These are phyloP conservation scores for Aspergillus cejpii DNA, from an alignment of 2,329 filamentous ascomycete species.

Conservation along the genomic window DNA sequence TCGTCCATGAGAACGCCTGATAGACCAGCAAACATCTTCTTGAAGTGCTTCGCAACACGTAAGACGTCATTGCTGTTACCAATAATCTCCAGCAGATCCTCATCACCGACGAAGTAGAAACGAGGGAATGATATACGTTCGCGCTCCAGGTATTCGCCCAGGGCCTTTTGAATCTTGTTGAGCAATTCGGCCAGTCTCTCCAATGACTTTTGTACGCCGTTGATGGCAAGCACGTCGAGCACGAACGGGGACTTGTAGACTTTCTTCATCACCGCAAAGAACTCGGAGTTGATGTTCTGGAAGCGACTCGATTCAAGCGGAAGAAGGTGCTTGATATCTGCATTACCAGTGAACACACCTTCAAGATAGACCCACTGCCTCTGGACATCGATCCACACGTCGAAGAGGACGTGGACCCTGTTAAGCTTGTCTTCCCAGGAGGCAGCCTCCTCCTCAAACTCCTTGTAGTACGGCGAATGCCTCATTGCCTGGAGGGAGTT, in stretches of 20 bases:
- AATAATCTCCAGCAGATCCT: conserved; percentile 97
- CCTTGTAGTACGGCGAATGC: conserved; percentile 98
- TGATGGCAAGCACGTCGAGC: conserved; percentile 90
- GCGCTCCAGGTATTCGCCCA: conserved; percentile 96
- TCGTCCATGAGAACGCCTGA: conserved; percentile 88
- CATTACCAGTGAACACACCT: conserved; percentile 96
- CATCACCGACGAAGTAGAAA: conserved; percentile 99
- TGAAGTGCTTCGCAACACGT: conserved; percentile 96
- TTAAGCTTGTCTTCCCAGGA: conserved; percentile 98
- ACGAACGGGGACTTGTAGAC: conserved; percentile 95
- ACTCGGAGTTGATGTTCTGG: conserved; percentile 98
- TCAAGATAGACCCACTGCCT: conserved; percentile 99
- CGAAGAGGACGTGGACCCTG: conserved; percentile 91
- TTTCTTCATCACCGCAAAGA: conserved; percentile 99
- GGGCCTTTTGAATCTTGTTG: conserved; percentile 98
- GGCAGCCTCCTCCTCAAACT: conserved; percentile 95
- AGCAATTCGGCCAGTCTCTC: conserved; percentile 93
- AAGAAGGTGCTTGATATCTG: conserved; percentile 95
- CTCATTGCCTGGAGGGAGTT: conserved; percentile 98
- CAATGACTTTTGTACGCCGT: conserved; percentile 89
- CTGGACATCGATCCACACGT: conserved; percentile 99
- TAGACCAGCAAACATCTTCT: conserved; percentile 99
- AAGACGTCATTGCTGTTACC: conserved; percentile 97
- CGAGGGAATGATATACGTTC: conserved; percentile 95
- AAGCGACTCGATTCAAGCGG: conserved; percentile 95